Base-by-base conservation (phyloP, 2,329 filamentous ascomycete genomes). In the Rhynchosporium agropyri region DNA sequence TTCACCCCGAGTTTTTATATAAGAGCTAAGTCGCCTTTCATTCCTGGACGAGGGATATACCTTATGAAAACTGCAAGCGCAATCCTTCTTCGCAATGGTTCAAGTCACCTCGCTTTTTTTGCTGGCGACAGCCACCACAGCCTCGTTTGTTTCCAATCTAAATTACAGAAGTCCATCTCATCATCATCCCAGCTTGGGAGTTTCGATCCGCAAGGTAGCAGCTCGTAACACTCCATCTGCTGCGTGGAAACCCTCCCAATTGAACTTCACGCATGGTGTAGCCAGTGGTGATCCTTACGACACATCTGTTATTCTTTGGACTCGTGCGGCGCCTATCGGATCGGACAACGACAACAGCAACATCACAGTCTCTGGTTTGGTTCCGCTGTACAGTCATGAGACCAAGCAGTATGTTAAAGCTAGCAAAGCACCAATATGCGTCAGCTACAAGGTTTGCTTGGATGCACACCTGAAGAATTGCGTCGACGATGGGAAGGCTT, bases 91-190 rank as follows among this genome's bases (percentile, higher is more conserved):
- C 56, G 33, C 13, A 49, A 65, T 62, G 57, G 46, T 60, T 54
- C 60, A 65, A 51, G 4, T 60, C 36, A 31, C 50, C 36, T n/a
- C 60, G 15, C 38, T 65, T n/a, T 38, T 60, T 38, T 62, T 56
- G 31, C 55, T 66, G 36, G 65, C 63, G 29, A 56, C 60, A 29
- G 33, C 48, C 36, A 54, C 61, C 31, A 50, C 50, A 10, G 68
- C 68, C 15, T 66, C 63, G 7, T 70, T 64, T 38, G 65, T 51
- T 12, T 55, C 58, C 3, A 90, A 90, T 72, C 73, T 90, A 64
- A 90, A 90, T 76, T 91, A 89, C 73, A 79, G 81, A 56, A 88
- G 84, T 69, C 87, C 88, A 5, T 90, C 88, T 0, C 79, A 83
- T 46, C 81, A 87, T 49, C 88, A 90, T 67, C 80, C 83, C 3